Percentiles rank a stretch among this genome's conserved stretches.
Conservation (phyloP, 2,329 filamentous ascomycete genomes). For the Zymoseptoria crescenta region DNA sequence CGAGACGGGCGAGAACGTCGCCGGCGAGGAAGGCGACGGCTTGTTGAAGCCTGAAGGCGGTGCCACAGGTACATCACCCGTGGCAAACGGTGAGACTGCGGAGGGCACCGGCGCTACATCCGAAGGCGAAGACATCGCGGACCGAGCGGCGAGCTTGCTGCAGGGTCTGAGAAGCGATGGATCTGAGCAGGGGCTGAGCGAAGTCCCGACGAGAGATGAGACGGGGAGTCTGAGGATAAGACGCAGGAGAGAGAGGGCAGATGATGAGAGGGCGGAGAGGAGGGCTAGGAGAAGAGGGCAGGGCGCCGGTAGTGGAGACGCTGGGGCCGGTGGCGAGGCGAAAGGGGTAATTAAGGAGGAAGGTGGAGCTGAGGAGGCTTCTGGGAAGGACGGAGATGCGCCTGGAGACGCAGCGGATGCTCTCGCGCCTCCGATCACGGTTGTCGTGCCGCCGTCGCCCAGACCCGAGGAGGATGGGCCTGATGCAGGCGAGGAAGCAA, state of each 20-base stretch:
- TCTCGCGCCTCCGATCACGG: conserved; percentile 15
- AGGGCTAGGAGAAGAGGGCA: conserved; percentile 45
- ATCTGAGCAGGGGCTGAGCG: conserved; percentile 6
- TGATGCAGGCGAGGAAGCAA: background rate
- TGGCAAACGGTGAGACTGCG: conserved; percentile 14
- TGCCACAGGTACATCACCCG: background rate
- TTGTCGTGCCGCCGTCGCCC: conserved; percentile 27
- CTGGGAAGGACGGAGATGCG: conserved; percentile 6
- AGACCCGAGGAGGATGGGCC: background rate
- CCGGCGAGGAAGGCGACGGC: conserved; percentile 18
- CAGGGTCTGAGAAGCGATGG: conserved; percentile 69
- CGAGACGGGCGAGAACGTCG: conserved; percentile 42
- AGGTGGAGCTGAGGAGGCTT: conserved; percentile 8
- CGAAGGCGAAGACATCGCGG: conserved; percentile 67
- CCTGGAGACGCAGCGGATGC: conserved; percentile 1
- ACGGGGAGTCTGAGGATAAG: conserved; percentile 50
- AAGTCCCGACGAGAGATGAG: conserved; percentile 42
- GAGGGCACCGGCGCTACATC: conserved; percentile 26
- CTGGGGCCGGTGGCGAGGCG: conserved; percentile 23
- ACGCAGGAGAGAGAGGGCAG: conserved; percentile 63
- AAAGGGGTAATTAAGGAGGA: conserved; percentile 27
- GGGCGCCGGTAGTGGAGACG: conserved; percentile 27
- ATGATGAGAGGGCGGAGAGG: conserved; percentile 65
- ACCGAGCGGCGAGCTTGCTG: conserved; percentile 72
- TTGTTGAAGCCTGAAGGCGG: conserved; percentile 23